Percentiles rank a stretch among this genome's conserved stretches.
These are phyloP conservation scores for Trichosanthes truncata DNA, from an alignment of 306 rosid species.

Conservation along the genomic window DNA sequence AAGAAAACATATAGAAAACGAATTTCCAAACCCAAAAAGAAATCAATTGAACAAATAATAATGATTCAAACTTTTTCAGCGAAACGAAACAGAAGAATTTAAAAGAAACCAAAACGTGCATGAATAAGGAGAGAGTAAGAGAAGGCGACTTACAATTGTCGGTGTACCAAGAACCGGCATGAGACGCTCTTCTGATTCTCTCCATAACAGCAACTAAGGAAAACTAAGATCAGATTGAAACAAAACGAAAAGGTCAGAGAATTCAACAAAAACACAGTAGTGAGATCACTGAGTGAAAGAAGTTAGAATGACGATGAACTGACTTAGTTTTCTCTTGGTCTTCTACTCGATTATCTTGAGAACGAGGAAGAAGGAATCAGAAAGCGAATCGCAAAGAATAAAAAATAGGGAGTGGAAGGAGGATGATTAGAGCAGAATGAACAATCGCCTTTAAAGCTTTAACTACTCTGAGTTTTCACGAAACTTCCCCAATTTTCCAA, in stretches of 20 bases:
- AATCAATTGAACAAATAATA: neutral
- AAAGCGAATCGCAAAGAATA: neutral
- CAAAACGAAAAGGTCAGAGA: neutral
- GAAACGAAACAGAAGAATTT: neutral
- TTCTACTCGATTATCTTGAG: neutral
- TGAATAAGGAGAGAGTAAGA: neutral
- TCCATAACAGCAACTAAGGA: slow-evolving; percentile 30
- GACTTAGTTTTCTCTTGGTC: neutral
- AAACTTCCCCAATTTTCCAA: neutral
- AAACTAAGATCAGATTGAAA: slow-evolving; percentile 1
- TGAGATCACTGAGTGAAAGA: neutral
- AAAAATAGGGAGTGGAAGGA: neutral
- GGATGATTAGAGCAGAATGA: neutral
- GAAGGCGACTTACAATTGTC: slow-evolving; percentile 54
- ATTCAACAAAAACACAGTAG: neutral
- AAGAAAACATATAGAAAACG: neutral
- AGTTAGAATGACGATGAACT: neutral
- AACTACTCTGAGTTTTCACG: neutral
- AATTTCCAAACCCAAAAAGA: neutral
- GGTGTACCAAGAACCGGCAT: slow-evolving; percentile 91
- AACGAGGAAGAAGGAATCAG: neutral
- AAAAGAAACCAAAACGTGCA: neutral
- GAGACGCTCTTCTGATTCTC: slow-evolving; percentile 53
- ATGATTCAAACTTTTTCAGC: neutral
- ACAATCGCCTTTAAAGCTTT: neutral